Evolutionary conservation across 2,329 filamentous ascomycete species (phyloP).

Genomic region (Dactylellina drechsleri): DNA sequence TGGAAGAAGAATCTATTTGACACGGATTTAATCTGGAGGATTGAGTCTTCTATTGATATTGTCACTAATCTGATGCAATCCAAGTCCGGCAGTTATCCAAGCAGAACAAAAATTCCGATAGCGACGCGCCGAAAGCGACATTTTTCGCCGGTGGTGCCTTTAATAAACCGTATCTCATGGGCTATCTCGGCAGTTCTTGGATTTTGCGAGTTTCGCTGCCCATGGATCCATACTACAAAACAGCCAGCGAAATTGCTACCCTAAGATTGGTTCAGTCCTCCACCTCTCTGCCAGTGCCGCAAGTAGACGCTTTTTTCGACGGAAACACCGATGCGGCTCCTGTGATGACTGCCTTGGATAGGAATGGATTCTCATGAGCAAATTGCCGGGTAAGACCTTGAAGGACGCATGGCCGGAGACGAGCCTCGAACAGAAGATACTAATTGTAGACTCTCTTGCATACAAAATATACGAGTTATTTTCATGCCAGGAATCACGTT

Average conservation of each 20-base stretch:
- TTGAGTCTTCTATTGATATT: slow-evolving; percentile 1
- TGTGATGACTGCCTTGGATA: slow-evolving; percentile 58
- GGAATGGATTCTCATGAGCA: slow-evolving; percentile 60
- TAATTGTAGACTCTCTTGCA: slow-evolving; percentile 57
- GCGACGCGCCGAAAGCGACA: background rate
- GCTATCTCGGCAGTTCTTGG: background rate
- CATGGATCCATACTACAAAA: slow-evolving; percentile 20
- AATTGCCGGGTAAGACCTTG: slow-evolving; percentile 58
- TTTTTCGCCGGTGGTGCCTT: slow-evolving; percentile 14
- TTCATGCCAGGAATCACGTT: slow-evolving; percentile 57
- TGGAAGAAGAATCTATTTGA: background rate
- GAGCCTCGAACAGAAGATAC: slow-evolving; percentile 59
- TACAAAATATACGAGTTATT: slow-evolving; percentile 59
- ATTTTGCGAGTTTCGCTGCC: slow-evolving; percentile 21
- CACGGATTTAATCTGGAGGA: background rate
- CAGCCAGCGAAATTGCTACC: slow-evolving; percentile 55
- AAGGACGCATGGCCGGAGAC: slow-evolving; percentile 60
- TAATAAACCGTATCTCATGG: slow-evolving; percentile 20
- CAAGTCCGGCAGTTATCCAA: background rate
- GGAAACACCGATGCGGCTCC: slow-evolving; percentile 44
- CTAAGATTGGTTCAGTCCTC: slow-evolving; percentile 57
- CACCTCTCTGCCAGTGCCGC: slow-evolving; percentile 58
- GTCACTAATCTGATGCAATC: slow-evolving; percentile 8
- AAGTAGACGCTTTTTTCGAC: slow-evolving; percentile 31
- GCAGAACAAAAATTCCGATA: background rate